Evolutionary conservation across 73 alveolate genomes (phyloP).

Genomic region (Halteria grandinella): DNA sequence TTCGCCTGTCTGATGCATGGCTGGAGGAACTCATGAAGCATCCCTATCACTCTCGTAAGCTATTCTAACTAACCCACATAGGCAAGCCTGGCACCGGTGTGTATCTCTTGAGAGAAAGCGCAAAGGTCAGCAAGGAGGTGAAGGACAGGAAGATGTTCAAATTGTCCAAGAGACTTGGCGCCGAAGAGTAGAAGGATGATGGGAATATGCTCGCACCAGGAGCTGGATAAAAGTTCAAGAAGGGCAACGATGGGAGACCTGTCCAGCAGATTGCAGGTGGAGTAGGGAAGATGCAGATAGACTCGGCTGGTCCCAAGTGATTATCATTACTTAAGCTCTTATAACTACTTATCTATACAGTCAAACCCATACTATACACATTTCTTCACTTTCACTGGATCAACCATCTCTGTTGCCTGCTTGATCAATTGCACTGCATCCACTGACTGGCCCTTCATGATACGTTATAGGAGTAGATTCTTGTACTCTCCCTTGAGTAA

Average conservation of each 20-base stretch:
- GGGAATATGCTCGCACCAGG: too few relatives aligned
- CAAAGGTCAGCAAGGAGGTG: background rate
- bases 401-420: constrained; percentile 2
- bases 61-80: background rate
- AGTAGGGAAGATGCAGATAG: too few relatives aligned
- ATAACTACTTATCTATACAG: too few relatives aligned
- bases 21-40: background rate
- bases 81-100: constrained; percentile 7
- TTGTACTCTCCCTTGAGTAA: background rate
- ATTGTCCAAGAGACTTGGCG: too few relatives aligned
- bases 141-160: too few relatives aligned
- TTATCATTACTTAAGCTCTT: too few relatives aligned
- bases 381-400: background rate
- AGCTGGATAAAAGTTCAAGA: too few relatives aligned
- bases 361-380: background rate
- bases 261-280: too few relatives aligned
- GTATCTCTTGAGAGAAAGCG: background rate
- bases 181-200: too few relatives aligned
- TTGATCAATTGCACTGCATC: background rate
- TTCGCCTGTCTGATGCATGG: background rate
- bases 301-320: too few relatives aligned
- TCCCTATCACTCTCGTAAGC: constrained; percentile 6
- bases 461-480: constrained; percentile 7
- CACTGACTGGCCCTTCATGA: constrained; percentile 1
- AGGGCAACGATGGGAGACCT: too few relatives aligned